Evolutionary conservation across 805 yeast genomes (phyloP).

Genomic region (Myxozyma udenii): DNA sequence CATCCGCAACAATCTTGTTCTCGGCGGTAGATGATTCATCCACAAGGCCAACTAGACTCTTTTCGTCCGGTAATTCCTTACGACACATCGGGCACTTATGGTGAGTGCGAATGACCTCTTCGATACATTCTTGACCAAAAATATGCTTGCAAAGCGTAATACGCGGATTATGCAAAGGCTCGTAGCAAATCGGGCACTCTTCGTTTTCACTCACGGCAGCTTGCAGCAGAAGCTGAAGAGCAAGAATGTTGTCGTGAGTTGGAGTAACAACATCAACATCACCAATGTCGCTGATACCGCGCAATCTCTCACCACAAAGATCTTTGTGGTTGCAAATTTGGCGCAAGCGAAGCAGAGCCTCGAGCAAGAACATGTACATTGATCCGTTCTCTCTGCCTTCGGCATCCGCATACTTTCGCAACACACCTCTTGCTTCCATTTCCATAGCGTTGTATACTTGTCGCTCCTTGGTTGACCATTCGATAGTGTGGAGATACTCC

Average conservation of each 20-base stretch:
- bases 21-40: slow-evolving; percentile 4
- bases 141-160: slow-evolving; percentile 25
- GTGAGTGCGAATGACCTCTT: slow-evolving; percentile 6
- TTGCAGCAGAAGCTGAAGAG: slow-evolving; percentile 18
- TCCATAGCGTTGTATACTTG: slow-evolving; percentile 22
- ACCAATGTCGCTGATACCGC: slow-evolving; percentile 5
- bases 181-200: slow-evolving; percentile 25
- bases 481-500: slow-evolving; percentile 18
- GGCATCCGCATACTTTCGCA: slow-evolving; percentile 1
- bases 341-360: slow-evolving; percentile 70
- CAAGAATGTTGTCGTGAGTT: slow-evolving; percentile 17
- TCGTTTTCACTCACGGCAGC: slow-evolving; percentile 19
- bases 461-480: slow-evolving; percentile 21
- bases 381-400: slow-evolving; percentile 1
- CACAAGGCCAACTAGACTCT: slow-evolving; percentile 13
- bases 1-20: slow-evolving; percentile 1
- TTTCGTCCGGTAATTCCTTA: neutral
- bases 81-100: slow-evolving; percentile 23
- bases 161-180: slow-evolving; percentile 16
- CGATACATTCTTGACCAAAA: slow-evolving; percentile 20
- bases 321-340: slow-evolving; percentile 75
- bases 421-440: slow-evolving; percentile 11
- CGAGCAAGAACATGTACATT: slow-evolving; percentile 57
- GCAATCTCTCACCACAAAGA: slow-evolving; percentile 14
- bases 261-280: slow-evolving; percentile 4